A percentile compares a stretch with the other conserved stretches of the same genome.
These are phyloP conservation scores for Clavispora carvajalis DNA, from an alignment of 805 yeast species.

Conservation along the genomic window DNA sequence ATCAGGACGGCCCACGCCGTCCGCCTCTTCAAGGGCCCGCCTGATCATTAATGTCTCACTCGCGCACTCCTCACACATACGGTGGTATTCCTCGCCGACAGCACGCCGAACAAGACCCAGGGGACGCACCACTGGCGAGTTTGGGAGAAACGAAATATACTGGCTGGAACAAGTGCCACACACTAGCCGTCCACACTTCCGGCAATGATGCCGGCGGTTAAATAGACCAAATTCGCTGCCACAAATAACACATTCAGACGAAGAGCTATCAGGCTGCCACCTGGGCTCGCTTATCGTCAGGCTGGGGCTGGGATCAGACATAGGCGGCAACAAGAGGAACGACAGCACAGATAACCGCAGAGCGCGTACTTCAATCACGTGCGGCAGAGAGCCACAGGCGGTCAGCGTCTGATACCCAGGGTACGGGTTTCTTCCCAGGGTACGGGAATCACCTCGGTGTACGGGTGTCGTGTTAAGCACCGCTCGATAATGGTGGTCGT, in stretches of 20 bases:
- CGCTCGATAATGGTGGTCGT: no score
- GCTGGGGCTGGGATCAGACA: not conserved
- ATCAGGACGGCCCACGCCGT: slow-evolving; percentile 5
- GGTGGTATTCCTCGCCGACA: slow-evolving; percentile 30
- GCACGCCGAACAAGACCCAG: slow-evolving; percentile 11
- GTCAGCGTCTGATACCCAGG: not conserved
- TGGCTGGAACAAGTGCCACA: slow-evolving; percentile 64
- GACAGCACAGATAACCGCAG: not conserved
- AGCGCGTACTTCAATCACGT: not conserved
- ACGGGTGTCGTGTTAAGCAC: no score
- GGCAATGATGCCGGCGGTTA: slow-evolving; percentile 77
- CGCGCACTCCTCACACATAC: slow-evolving; percentile 73
- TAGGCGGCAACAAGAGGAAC: not conserved
- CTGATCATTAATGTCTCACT: slow-evolving; percentile 39
- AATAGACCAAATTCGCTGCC: slow-evolving; percentile 48
- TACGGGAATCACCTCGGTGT: no score
- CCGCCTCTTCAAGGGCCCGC: slow-evolving; percentile 11
- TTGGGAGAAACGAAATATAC: slow-evolving; percentile 29
- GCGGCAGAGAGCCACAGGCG: not conserved
- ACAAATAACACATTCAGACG: slow-evolving; percentile 52
- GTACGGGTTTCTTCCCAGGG: not conserved
- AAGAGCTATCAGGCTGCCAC: slow-evolving; percentile 72
- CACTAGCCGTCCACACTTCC: slow-evolving; percentile 74
- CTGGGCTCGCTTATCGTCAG: slow-evolving; percentile 1
- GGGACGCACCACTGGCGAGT: slow-evolving; percentile 14